Percentiles rank a stretch among this genome's conserved stretches.
phyloP scores from a whole-genome alignment of 116 monocot species.

The Zostera marina region DNA sequence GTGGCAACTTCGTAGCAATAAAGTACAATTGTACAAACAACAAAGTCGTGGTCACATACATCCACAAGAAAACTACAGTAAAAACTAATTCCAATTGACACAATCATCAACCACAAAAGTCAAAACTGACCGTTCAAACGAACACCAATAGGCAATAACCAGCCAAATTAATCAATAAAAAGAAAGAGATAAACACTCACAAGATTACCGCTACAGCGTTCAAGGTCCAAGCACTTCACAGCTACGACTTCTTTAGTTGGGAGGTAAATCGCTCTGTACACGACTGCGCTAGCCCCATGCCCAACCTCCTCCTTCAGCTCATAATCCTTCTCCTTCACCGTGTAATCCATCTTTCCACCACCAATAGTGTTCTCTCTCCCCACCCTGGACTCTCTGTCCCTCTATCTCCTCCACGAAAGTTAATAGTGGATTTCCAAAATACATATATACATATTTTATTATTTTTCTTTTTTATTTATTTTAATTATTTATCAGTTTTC shows the following conservation, averaged over 20 bases:
- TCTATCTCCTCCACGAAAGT: neutral
- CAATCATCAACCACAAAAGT: too few species aligned
- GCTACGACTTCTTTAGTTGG: slow-evolving; percentile 65
- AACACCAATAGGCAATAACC: too few species aligned
- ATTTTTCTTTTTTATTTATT: too few species aligned
- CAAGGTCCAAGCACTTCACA: slow-evolving; percentile 94
- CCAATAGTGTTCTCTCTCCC: neutral
- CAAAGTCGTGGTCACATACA: too few species aligned
- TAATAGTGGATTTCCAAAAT: too few species aligned
- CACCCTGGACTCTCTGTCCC: neutral
- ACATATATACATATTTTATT: too few species aligned
- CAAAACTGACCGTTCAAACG: too few species aligned
- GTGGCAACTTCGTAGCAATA: too few species aligned
- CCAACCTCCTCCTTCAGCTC: slow-evolving; percentile 76
- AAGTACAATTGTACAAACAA: too few species aligned
- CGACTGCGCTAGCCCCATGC: slow-evolving; percentile 75
- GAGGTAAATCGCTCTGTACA: slow-evolving; percentile 58
- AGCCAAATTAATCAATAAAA: neutral
- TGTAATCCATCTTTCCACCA: slow-evolving; percentile 24
- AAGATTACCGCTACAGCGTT: slow-evolving; percentile 89
- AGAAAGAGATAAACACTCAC: slow-evolving; percentile 15
- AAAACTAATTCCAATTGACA: too few species aligned
- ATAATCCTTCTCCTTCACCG: slow-evolving; percentile 42
- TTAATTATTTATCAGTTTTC: too few species aligned
- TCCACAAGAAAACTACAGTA: too few species aligned